phyloP scores from a whole-genome alignment of 2,329 filamentous ascomycete species.

The Diplodia mutila region DNA sequence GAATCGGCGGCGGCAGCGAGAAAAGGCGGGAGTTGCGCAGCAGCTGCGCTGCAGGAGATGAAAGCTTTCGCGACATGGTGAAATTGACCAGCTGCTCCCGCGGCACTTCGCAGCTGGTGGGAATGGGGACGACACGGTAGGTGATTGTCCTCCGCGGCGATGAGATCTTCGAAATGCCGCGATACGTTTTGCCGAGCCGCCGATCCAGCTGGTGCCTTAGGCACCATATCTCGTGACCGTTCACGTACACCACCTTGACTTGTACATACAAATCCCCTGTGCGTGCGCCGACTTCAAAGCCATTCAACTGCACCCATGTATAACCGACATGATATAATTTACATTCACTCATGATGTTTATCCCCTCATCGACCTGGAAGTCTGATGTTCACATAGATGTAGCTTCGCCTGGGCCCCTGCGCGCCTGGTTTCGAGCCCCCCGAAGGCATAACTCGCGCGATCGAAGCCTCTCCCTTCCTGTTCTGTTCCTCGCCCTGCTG shows the following conservation, averaged over 20 bases:
- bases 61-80: constrained; percentile 34
- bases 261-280: not conserved
- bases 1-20: constrained; percentile 77
- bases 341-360: not conserved
- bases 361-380: not conserved
- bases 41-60: constrained; percentile 68
- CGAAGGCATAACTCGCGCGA: not conserved
- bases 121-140: not conserved
- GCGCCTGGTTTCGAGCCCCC: not conserved
- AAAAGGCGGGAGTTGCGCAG: constrained; percentile 89
- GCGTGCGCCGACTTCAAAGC: not conserved
- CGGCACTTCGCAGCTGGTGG: constrained; percentile 20
- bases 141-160: constrained; percentile 7
- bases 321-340: not conserved
- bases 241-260: too few relatives aligned
- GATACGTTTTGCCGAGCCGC: constrained; percentile 18
- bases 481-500: not conserved
- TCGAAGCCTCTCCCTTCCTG: not conserved
- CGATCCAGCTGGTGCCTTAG: not conserved
- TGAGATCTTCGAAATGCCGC: constrained; percentile 17
- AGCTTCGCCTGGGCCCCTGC: not conserved
- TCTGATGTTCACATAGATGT: not conserved
- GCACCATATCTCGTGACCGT: not conserved
- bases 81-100: constrained; percentile 31
- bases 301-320: not conserved